phyloP scores from a whole-genome alignment of 2,329 filamentous ascomycete species.

The Harringtonia lauricola region DNA sequence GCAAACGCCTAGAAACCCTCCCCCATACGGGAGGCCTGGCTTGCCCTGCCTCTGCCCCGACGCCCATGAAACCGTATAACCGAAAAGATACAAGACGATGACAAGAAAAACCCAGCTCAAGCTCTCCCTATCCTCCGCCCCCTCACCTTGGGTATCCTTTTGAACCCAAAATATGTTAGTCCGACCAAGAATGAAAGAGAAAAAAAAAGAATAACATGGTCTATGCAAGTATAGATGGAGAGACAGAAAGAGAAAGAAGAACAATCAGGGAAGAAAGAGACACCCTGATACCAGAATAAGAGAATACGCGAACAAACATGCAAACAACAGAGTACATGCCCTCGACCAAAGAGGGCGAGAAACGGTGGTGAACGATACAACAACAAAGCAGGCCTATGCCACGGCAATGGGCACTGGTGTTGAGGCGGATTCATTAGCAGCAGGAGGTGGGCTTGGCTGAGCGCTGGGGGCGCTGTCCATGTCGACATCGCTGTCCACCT shows the following conservation, averaged over 20 bases:
- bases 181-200: not conserved
- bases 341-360: not conserved
- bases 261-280: not conserved
- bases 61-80: no score
- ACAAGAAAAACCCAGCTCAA: no score
- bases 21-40: no score
- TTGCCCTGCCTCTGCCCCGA: no score
- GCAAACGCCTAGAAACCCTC: no score
- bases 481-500: slow-evolving; percentile 33
- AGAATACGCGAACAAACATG: not conserved
- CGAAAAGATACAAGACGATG: no score
- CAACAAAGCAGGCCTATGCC: not conserved
- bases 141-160: not conserved
- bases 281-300: not conserved
- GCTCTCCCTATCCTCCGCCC: no score
- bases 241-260: not conserved
- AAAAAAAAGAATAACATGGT: not conserved
- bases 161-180: not conserved
- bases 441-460: slow-evolving; percentile 35
- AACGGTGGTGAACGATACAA: not conserved
- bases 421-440: slow-evolving; percentile 4
- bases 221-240: not conserved
- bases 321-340: no score
- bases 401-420: slow-evolving; percentile 6
- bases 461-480: slow-evolving; percentile 41